Evolutionary conservation across 1,284 basidiomycete genomes (phyloP).

Genomic region (Phellopilus nigrolimitatus): DNA sequence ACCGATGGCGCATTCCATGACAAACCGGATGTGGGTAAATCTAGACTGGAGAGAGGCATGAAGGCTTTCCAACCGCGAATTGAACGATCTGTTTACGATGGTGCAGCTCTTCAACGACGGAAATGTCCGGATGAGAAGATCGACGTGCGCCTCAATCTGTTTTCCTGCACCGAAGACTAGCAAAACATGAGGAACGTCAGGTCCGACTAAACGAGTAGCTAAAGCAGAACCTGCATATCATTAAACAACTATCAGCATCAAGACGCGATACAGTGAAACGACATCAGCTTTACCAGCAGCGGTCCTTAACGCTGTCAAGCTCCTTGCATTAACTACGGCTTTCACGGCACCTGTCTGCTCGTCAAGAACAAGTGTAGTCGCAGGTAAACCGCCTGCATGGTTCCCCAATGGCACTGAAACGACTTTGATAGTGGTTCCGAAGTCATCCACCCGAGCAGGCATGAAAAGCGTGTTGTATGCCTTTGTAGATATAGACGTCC

Average conservation of each 20-base stretch:
- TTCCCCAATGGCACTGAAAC: constrained; percentile 56
- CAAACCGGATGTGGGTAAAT: constrained; percentile 39
- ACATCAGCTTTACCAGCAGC: constrained; percentile 57
- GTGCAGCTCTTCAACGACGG: constrained; percentile 50
- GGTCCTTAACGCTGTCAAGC: constrained; percentile 74
- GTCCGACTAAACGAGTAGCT: constrained; percentile 51
- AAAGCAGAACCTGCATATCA: constrained; percentile 74
- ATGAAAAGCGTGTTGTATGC: constrained; percentile 63
- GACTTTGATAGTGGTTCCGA: constrained; percentile 62
- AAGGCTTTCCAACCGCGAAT: constrained; percentile 46
- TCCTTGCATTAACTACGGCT: constrained; percentile 72
- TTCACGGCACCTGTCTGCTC: constrained; percentile 60
- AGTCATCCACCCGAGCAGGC: constrained; percentile 52
- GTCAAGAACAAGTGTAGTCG: constrained; percentile 71
- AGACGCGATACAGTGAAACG: not conserved
- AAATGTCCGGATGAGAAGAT: constrained; percentile 56
- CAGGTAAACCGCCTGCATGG: constrained; percentile 57
- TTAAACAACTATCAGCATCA: too few relatives aligned
- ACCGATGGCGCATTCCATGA: constrained; percentile 18
- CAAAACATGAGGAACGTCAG: constrained; percentile 41
- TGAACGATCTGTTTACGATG: constrained; percentile 61
- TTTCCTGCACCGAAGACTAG: constrained; percentile 76
- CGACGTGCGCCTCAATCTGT: constrained; percentile 61
- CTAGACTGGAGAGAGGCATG: constrained; percentile 33
- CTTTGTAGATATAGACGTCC: constrained; percentile 41